Conservation (phyloP, 2,329 filamentous ascomycete genomes). For the Botrytis fragariae region DNA sequence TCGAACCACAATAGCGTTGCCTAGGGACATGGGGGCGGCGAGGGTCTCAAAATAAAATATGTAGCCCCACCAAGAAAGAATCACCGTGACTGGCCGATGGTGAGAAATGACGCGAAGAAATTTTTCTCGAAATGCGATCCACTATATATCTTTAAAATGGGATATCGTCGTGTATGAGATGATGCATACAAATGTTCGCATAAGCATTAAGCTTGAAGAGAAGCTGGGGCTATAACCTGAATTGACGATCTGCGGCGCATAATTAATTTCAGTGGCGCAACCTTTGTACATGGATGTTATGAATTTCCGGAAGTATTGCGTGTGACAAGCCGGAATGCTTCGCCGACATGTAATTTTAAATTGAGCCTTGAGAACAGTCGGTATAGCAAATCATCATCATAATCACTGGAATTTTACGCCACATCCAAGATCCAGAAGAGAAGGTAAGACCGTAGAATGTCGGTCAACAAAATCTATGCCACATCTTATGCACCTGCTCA, state of each 20-base stretch:
- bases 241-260: neutral
- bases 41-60: neutral
- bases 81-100: neutral
- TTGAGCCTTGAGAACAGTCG: neutral
- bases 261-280: neutral
- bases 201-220: neutral
- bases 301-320: neutral
- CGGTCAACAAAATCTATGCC: neutral
- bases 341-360: neutral
- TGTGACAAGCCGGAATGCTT: constrained; percentile 3
- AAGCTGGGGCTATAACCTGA: neutral
- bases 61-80: constrained; percentile 3
- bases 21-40: neutral
- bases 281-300: neutral
- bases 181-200: constrained; percentile 5
- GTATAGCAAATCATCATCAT: neutral
- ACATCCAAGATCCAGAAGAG: neutral
- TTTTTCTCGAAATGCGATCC: constrained; percentile 7
- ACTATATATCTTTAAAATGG: neutral
- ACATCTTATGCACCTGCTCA: constrained; percentile 7
- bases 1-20: neutral
- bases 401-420: neutral
- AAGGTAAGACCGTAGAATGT: neutral
- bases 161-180: neutral
- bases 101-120: constrained; percentile 7